Base-by-base conservation (phyloP, 2,329 filamentous ascomycete genomes). In the Ascochyta clinopodiicola region DNA sequence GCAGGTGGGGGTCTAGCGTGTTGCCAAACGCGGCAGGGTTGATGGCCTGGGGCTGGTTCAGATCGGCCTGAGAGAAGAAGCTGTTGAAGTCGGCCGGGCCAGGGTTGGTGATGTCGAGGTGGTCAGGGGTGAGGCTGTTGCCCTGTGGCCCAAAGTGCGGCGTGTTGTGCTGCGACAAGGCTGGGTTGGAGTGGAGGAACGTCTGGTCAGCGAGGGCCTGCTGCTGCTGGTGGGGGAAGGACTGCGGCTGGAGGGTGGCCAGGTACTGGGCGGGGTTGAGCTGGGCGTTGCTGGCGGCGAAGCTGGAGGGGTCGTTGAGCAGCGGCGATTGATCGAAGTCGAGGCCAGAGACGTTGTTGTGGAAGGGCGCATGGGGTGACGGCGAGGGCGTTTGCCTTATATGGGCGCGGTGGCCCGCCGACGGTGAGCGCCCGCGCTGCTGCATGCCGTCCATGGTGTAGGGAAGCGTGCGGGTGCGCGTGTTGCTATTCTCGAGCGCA, bases 371-470 rank as follows among this genome's bases (percentile, higher is more conserved):
- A 68, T 74, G 82, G 73, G 83, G 84, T 71, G 86, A 85, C 67
- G 86, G 84, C 67, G 87, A 88, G 75, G 86, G 86, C 64, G 79
- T 83, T 74, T 86, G 85, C 75, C 83, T 89, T 88, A 89, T 88
- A 87, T 86, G 82, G 79, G 80, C 74, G 72, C 67, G 73, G 65
- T 84, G 81, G 61, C 81, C 81, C 71, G 80, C 80, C 69, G 87
- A 88, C 64, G 82, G 84, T 66, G 86, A 88, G 71, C 86, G 85
- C 72, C 85, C 85, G 73, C 84, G 80, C 71, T 82, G 81, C 74
- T 81, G 55, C 48, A 52, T 52, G 19, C 31, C 37, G 24, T 57
- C 48, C 54, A 57, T 57, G 49, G 24, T 42, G 45, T 44, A 22
- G 38, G 43, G 12, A 15, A 13, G 29, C 29, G 29, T 31, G 29